Base-by-base conservation (phyloP, 1,284 basidiomycete genomes). In the Pseudomicrostroma phylloplanum region DNA sequence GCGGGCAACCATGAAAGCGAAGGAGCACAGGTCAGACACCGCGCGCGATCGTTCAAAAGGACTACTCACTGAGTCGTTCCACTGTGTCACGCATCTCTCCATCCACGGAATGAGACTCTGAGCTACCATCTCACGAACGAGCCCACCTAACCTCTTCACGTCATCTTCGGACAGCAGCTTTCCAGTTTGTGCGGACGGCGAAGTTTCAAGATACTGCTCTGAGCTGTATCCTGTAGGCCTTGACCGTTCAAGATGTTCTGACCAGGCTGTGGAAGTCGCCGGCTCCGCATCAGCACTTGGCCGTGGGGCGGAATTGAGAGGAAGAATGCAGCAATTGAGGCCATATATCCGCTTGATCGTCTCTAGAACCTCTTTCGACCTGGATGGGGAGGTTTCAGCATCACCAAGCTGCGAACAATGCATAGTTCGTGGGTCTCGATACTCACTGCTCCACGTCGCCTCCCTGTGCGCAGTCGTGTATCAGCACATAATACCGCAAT, bases 101-200 rank as follows among this genome's bases (percentile, higher is more conserved):
- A 98, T 92, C 88, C 90, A 96, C 0, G 94, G 94, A 2, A 97
- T 81, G 41, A 98, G 82, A 71, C 89, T 92, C 85, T 92, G 91
- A 3, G 89, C 87, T 1, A 92, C 85, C 69, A 97, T 88, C 78
- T 97, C 94, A 53, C 93, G 85, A 6, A 92, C 85, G 69, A 97
- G 92, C 51, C 86, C 85, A 0, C 87, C 87, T 25, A 90, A 86
- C 64, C 87, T 85, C 64, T 89, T 85, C 11, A 92, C 89, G 79
- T 97, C 93, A 55, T 84, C 83, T 63, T 90, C 86, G 7, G 83
- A 83, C 77, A 96, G 81, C 41, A 56, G 36, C 17, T n/a, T 55
- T 8, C 39, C 39, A 4, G 3, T 3, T 9, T 36, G 30, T 41
- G 12, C 17, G 12, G 46, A 48, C 3, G 23, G 46, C 46, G 6